Base-by-base conservation (phyloP, 805 yeast species). In the Yarrowia porcina region DNA sequence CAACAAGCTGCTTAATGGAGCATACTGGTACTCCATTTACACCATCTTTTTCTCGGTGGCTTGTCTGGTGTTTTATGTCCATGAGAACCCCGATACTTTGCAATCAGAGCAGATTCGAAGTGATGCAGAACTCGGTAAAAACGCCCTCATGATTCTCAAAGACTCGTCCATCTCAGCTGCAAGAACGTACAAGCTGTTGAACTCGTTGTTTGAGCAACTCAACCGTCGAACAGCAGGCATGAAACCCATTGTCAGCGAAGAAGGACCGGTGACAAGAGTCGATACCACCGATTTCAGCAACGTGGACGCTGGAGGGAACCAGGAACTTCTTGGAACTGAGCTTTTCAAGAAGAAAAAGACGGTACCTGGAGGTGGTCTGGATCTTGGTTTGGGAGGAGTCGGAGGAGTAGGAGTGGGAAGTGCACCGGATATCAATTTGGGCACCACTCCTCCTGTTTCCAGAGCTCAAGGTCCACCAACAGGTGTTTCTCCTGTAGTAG, bases 21-120 rank as follows among this genome's bases (percentile, higher is more conserved):
- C 94, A 1, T 92, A 91, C 71, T 90, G 97, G 96, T 91, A 90
- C 71, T 85, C 94, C 7, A 88, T 89, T 70, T 91, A 91, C 72
- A 89, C 97, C 0, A 87, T 91, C 5, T 91, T 90, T 72, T 90
- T 89, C 74, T 86, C 96, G 2, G 90, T 90, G 65, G 96, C 96
- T 0, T 88, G 96, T 70, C 77, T 90, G 68, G 88, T 89, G 17
- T 89, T 87, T 69, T 90, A 90, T 71, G 87, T 83, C 63, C 93
- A 89, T 72, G 83, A 79, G 63, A 76, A 74, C 64, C 70, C 72
- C 64, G 60, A 68, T 50, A 66, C 66, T 63, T 65, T 65, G 54
- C 67, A 66, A 41, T 39, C 76, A 36, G 79, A 76, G 45, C 54
- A 45, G 44, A 84, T 89, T 60, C 80, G 85, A 64, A 78, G 82